Evolutionary conservation across 441 rosid species (phyloP), one percentile per base, ranked within the genome.

Genomic region (Euphorbia schlechtendalii): DNA sequence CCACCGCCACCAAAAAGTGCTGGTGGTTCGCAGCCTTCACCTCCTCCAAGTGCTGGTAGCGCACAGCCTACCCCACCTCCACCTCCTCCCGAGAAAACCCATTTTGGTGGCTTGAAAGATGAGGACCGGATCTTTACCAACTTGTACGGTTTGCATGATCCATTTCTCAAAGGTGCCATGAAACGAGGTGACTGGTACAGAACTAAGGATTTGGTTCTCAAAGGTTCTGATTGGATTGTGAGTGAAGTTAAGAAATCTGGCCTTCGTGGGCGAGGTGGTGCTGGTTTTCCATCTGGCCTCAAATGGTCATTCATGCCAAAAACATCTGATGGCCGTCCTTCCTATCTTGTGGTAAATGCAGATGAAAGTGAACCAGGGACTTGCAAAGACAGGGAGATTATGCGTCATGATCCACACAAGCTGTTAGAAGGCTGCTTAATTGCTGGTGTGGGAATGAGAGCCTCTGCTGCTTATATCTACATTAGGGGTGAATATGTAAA

Each of bases 321-420:
- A 77, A 89, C 82, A 52, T 95, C 98, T 63, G 99, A 95, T 76
- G 98, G 98, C 0, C 98, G 98, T 56, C 99, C 99, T 1, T 90
- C 97, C 27, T 95, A 92, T 80, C 91, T 95, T 64, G 99, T 92
- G 65, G 97, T 95, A 48, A 89, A 92, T 57, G 99, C 96, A 49
- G 99, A 95, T 85, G 99, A 95, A 82, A 95, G 99, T 89, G 99
- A 95, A 79, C 99, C 99, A 27, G 99, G 98, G 71, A 95, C 99
- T 69, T 92, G 98, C 74, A 92, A 92, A 78, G 99, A 95, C 67
- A 88, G 98, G 80, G 99, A 95, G 63, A 95, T 95, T 63, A 88
- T 95, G 98, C 86, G 98, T 46, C 99, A 89, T 46, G 98, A 95
- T 75, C 99, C 98, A 34, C 99, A 95, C 79, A 95, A 95, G 73